Base-by-base conservation (phyloP, 2,329 filamentous ascomycete genomes). In the Tolypocladium ovalisporum region DNA sequence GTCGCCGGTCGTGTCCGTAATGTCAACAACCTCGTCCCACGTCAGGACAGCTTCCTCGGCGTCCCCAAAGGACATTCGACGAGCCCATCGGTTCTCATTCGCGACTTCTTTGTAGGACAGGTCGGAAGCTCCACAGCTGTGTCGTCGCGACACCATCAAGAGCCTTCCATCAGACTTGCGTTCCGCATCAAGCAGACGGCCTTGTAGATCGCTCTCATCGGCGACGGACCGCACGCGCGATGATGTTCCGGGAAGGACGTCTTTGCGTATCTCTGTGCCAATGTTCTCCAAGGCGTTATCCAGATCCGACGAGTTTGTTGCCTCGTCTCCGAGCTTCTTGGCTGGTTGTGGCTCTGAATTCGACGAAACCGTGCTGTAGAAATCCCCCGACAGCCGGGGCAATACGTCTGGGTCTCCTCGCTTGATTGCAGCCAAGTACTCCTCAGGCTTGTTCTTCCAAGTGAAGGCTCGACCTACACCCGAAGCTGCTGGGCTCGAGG, bases 11-110 rank as follows among this genome's bases (percentile, higher is more conserved):
- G 58, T 56, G 22, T 77, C 74, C 35, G 63, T 61, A 2, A 79
- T 60, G 56, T 75, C 72, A 4, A 76, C 69, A 32, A 86, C 70
- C 53, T 82, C 78, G 6, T 81, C 75, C 87, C 88, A 91, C 19
- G 73, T 76, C 1, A 91, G 73, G 9, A 92, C 73, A n/a, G 85
- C 87, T 59, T 90, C 86, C 71, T 89, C 87, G 1, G 86, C 88
- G 51, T 86, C 79, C 58, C 86, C 85, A 68, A 92, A 92, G 4
- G 88, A 91, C 61, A 92, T 77, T 49, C 87, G 82, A 1, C 88
- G 83, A 1, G 87, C 83, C 81, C 86, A 89, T 58, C 81, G 82
- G 34, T 78, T 77, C 60, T 88, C 84, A 59, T 83, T 79, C 1
- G 75, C 70, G 8, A 60, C 61, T 1, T 58, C 71, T 55, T 63